These are phyloP conservation scores for Pythium pyrilobum DNA, from an alignment of 352 stramenopile genomes.

Conservation along the genomic window DNA sequence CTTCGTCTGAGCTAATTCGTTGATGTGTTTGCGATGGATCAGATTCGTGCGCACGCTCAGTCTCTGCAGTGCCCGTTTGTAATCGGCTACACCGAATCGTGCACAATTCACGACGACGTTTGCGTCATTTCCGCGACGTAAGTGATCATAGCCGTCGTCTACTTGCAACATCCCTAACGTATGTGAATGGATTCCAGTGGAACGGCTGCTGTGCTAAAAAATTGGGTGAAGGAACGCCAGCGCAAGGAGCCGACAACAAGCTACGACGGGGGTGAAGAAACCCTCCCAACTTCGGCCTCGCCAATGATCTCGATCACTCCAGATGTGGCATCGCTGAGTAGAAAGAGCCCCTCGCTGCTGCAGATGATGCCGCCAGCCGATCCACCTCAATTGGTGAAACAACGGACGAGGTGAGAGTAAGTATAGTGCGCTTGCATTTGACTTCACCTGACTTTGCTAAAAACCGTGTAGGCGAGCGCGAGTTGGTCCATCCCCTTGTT, in stretches of 20 bases:
- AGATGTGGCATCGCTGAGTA: conserved; percentile 30
- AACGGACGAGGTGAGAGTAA: conserved; percentile 11
- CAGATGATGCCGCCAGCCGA: conserved; percentile 21
- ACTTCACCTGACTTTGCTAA: too few species aligned
- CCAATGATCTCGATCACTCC: conserved; percentile 28
- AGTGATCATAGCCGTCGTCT: conserved; percentile 1
- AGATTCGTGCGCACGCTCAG: conserved; percentile 94
- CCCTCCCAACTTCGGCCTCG: conserved; percentile 18
- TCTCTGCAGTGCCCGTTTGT: conserved; percentile 96
- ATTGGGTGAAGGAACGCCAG: conserved; percentile 37
- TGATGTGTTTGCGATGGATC: too few species aligned
- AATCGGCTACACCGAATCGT: conserved; percentile 95
- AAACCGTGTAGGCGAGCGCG: conserved; percentile 49
- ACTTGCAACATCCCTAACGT: neutral
- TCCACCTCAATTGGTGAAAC: conserved; percentile 4
- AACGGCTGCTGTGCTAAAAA: conserved; percentile 76
- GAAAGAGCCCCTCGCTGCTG: conserved; percentile 44
- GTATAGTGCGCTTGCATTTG: too few species aligned
- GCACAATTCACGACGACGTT: conserved; percentile 96
- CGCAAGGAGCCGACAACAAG: conserved; percentile 31
- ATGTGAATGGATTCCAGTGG: conserved; percentile 28
- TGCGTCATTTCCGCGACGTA: conserved; percentile 96
- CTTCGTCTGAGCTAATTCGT: too few species aligned
- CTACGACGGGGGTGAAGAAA: conserved; percentile 41
- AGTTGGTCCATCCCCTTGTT: conserved; percentile 76